Percentiles rank a stretch among this genome's conserved stretches.
phyloP scores from a whole-genome alignment of 176 grass and related monocot species.

The Urochloa ruziziensis region DNA sequence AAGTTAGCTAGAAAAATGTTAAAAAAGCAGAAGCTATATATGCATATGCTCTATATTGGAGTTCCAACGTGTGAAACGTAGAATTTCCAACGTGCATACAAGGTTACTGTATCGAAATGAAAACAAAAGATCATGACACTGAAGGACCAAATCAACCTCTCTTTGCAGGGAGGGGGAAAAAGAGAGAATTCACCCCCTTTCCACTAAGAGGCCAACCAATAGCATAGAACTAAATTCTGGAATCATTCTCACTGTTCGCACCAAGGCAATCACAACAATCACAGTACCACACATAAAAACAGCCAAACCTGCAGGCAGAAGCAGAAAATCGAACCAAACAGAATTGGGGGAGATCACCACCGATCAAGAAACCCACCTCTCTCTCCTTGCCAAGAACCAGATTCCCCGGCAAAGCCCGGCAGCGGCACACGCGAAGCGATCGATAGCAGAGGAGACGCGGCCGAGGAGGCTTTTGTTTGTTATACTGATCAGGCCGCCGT shows the following conservation, averaged over 20 bases:
- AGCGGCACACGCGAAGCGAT: neutral
- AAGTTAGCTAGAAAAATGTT: neutral
- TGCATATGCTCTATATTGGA: constrained; percentile 16
- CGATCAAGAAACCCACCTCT: constrained; percentile 31
- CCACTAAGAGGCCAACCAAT: neutral
- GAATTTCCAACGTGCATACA: neutral
- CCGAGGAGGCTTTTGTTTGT: neutral
- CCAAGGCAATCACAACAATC: neutral
- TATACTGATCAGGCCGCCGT: neutral
- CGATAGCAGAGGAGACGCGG: neutral
- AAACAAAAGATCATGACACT: neutral
- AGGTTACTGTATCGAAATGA: neutral
- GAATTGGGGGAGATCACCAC: neutral
- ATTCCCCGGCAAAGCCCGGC: neutral
- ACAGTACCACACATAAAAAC: neutral
- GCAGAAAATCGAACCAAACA: neutral
- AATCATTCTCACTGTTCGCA: neutral
- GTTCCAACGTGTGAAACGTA: neutral
- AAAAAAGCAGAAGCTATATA: neutral
- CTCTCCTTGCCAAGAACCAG: neutral
- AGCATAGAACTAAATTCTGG: neutral
- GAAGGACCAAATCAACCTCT: neutral
- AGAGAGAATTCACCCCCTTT: neutral
- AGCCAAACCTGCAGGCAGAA: neutral
- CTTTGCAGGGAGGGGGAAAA: neutral